Base-by-base conservation (phyloP, 1,139 yeast species). In the Lodderomyces theae region DNA sequence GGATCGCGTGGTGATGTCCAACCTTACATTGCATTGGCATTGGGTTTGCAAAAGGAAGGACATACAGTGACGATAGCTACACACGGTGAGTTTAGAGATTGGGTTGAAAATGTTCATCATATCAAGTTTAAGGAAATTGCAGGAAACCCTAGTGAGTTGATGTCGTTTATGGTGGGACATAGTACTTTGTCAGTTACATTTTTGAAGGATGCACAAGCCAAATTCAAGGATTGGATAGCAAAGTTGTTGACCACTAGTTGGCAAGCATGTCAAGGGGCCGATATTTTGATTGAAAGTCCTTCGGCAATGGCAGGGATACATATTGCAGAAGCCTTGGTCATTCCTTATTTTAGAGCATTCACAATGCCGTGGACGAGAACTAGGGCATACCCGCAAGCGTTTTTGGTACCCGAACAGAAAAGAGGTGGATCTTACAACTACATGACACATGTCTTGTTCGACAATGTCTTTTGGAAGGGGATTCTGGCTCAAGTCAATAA, bases 281-380 rank as follows among this genome's bases (percentile, higher is more conserved):
- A 90, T 54, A 76, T 92, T 17, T 65, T 90, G 46, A 87, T 90
- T 45, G 97, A 90, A 57, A 85, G 95, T 30, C 97, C 97, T 0
- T 86, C 95, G 5, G 94, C 97, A 0, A 89, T 90, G 94, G 92
- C 85, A 9, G 97, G 97, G 9, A 78, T 90, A 32, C 97, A 90
- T 56, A 85, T 92, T 44, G 97, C 97, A 1, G 97, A 90, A 58
- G 95, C 95, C 0, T 63, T 90, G 43, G 79, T 81, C 13, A 85
- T 90, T 40, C 96, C 97, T 0, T 90, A 90, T 57, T 86, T 86
- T 69, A 72, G 97, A 52, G 97, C 97, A 0, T 92, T 90, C 56
- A 92, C 97, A 0, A 90, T 90, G 97, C 97, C 97, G 0, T 90
- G 97, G 97, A 87, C 97, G 0, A 68, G 96, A 51, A 90, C 97